Conservation (phyloP, 2,329 filamentous ascomycete genomes). For the Zasmidium citrigriseum region DNA sequence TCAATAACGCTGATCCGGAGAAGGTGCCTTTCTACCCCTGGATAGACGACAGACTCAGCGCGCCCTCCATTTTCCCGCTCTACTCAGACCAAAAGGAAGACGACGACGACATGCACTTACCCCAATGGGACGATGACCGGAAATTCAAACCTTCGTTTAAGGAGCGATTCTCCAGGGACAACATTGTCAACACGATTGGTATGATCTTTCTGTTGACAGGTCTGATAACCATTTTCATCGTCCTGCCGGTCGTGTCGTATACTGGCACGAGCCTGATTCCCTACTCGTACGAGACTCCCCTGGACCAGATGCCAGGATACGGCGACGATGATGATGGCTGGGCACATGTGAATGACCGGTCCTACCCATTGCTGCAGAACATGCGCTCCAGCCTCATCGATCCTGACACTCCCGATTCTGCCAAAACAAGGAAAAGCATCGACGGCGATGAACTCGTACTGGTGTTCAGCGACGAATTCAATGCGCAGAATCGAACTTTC, state of each 20-base stretch:
- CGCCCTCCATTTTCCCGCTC: constrained; percentile 47
- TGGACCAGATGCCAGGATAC: constrained; percentile 41
- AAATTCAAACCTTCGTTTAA: constrained; percentile 43
- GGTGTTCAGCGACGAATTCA: constrained; percentile 73
- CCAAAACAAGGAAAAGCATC: constrained; percentile 55
- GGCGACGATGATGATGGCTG: constrained; percentile 37
- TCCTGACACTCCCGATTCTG: constrained; percentile 64
- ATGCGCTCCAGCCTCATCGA: constrained; percentile 61
- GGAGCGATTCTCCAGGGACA: constrained; percentile 49
- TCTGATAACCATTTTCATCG: constrained; percentile 52
- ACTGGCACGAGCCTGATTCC: constrained; percentile 42
- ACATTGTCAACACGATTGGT: constrained; percentile 46
- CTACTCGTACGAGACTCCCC: constrained; percentile 41
- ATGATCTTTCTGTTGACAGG: constrained; percentile 49
- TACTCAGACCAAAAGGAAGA: constrained; percentile 53
- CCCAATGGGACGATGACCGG: constrained; percentile 51
- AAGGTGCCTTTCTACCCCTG: constrained; percentile 42
- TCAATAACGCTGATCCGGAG: constrained; percentile 34
- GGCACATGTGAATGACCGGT: constrained; percentile 51
- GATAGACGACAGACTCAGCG: constrained; percentile 50
- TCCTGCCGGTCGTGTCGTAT: constrained; percentile 52
- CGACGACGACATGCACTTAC: constrained; percentile 58
- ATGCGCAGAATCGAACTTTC: constrained; percentile 66
- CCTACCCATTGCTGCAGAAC: constrained; percentile 51
- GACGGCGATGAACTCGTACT: constrained; percentile 65